Evolutionary conservation across 1,284 basidiomycete genomes (phyloP), one percentile per base, ranked within the genome.

Genomic region (Phylloporus gajari): DNA sequence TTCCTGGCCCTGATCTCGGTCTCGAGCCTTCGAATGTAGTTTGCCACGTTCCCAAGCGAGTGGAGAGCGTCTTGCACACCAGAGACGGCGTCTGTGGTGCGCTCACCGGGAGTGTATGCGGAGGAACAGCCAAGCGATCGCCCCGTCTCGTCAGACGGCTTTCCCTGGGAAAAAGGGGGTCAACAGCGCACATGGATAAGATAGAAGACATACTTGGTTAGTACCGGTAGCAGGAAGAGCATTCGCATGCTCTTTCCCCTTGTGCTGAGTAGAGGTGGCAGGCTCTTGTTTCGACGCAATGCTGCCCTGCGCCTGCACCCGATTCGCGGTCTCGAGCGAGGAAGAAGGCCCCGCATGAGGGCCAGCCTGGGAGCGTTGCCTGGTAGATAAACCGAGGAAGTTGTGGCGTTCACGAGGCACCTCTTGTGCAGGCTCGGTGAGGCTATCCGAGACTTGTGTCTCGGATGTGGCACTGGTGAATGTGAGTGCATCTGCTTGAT

Each of bases 21-120:
- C 63, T 83, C 81, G 64, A 85, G 79, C 17, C 83, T 85, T 48
- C 77, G 76, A 38, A 89, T 76, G 65, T 86, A 84, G 12, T 80
- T 76, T 56, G 67, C 65, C 21, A 73, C 69, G 58, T 72, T 56
- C 4, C 65, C 25, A 23, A 23, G 32, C 1, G 19, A 13, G 8
- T 27, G 35, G 2, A 77, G n/a, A 0, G 48, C 17, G 0, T 68
- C 42, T 25, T 51, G 66, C 3, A 79, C 35, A 6, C 6, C 59
- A 9, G 44, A 30, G 11, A 80, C 8, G 11, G 63, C 13, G 5
- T 15, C 70, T 8, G 74, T 60, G 53, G 81, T 75, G 27, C 68
- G 61, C 67, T 80, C 79, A 38, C 75, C 77, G 3, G 60, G n/a
- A n/a, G n/a, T n/a, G n/a, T n/a, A n/a, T n/a, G n/a, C n/a, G n/a